phyloP scores from a whole-genome alignment of 768 basidiomycete species.

The Agrocybe praecox region DNA sequence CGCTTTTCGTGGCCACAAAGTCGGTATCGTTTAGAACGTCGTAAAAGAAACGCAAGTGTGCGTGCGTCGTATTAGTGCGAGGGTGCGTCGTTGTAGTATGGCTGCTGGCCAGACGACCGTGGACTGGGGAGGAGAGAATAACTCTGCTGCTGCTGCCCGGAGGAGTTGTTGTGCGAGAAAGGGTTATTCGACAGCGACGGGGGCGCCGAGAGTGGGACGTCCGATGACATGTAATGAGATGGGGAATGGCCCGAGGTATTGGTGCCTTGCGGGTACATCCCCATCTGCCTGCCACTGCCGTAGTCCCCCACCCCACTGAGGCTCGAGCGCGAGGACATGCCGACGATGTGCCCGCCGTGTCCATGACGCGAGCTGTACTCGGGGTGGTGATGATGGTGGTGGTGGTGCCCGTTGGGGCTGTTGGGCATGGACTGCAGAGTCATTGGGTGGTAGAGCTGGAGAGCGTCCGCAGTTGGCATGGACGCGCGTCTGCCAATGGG shows the following conservation, averaged over 20 bases:
- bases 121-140: constrained; percentile 37
- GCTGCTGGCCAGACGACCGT: constrained; percentile 32
- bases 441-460: constrained; percentile 81
- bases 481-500: constrained; percentile 59
- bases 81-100: constrained; percentile 39
- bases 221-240: constrained; percentile 39
- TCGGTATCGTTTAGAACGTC: too few relatives aligned
- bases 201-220: constrained; percentile 55
- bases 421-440: constrained; percentile 65
- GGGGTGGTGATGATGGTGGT: constrained; percentile 39
- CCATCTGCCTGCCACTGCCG: constrained; percentile 37
- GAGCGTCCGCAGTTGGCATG: constrained; percentile 65
- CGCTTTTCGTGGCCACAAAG: constrained; percentile 4
- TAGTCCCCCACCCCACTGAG: constrained; percentile 41
- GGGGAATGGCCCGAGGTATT: constrained; percentile 32
- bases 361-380: constrained; percentile 43
- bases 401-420: constrained; percentile 36
- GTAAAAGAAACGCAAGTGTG: too few relatives aligned
- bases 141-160: constrained; percentile 33
- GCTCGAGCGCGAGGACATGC: constrained; percentile 38
- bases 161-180: constrained; percentile 34
- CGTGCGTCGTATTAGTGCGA: constrained; percentile 24
- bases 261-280: constrained; percentile 40
- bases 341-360: constrained; percentile 40
- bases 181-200: constrained; percentile 49